Evolutionary conservation across 345 rosid genomes (phyloP).

Genomic region (Moricandia arvensis): DNA sequence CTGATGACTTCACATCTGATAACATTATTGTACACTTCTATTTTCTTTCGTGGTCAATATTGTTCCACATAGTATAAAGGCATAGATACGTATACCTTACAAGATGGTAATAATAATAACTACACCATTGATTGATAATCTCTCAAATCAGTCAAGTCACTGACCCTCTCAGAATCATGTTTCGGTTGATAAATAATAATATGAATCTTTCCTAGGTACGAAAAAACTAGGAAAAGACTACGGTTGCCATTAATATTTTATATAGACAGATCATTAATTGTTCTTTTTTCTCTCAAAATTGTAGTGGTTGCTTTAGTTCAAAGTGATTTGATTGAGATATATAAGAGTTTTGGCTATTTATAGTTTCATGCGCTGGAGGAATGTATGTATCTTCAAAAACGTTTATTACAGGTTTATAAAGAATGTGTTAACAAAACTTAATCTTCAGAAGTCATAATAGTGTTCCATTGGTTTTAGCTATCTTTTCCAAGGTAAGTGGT

Average conservation of each 20-base stretch:
- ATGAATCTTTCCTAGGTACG: background rate
- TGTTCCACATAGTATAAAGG: no score
- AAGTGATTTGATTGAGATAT: background rate
- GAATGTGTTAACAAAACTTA: background rate
- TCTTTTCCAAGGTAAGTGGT: no score
- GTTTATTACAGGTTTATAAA: background rate
- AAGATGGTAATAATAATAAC: no score
- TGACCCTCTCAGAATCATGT: background rate
- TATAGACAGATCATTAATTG: background rate
- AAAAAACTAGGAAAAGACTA: background rate
- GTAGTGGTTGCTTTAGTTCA: background rate
- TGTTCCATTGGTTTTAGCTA: no score
- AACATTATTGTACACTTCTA: background rate
- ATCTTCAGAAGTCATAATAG: background rate
- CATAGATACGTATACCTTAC: background rate
- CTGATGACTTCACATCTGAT: background rate
- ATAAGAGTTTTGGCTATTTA: background rate
- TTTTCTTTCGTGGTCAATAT: background rate
- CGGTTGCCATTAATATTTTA: background rate
- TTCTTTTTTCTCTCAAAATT: background rate
- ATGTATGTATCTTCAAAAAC: no score
- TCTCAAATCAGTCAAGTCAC: background rate
- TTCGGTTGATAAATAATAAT: background rate
- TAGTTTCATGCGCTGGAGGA: background rate
- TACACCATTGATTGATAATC: background rate